A percentile compares a stretch with the other conserved stretches of the same genome.
These are phyloP conservation scores for Crithidia expoeki DNA, from an alignment of 208 protist genomes.

Conservation along the genomic window DNA sequence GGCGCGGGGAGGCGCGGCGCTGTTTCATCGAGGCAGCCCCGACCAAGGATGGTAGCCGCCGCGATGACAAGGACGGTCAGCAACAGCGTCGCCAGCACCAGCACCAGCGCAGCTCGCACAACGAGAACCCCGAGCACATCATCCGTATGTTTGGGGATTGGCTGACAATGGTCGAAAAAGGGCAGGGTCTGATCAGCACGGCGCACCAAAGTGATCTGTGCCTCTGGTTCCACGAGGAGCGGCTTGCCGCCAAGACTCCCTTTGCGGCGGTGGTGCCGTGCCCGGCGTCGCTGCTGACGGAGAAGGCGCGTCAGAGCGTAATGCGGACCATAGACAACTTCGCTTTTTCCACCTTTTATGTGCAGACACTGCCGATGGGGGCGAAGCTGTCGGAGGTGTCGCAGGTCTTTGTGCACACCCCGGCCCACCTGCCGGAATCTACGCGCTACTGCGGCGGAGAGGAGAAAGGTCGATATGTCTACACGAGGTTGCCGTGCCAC, in stretches of 20 bases:
- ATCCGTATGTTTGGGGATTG: constrained; percentile 12
- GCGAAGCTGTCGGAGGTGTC: constrained; percentile 51
- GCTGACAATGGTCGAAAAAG: constrained; percentile 9
- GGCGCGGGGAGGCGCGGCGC: constrained; percentile 12
- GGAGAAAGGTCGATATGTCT: constrained; percentile 37
- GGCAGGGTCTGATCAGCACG: constrained; percentile 5
- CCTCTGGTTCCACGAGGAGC: constrained; percentile 64
- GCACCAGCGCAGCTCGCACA: neutral
- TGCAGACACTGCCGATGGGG: constrained; percentile 63
- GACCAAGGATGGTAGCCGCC: neutral
- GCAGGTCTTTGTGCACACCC: constrained; percentile 46
- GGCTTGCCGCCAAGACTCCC: constrained; percentile 49
- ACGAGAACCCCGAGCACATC: constrained; percentile 1
- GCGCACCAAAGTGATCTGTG: constrained; percentile 15
- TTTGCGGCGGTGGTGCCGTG: constrained; percentile 71
- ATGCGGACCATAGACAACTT: constrained; percentile 51
- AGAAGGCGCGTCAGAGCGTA: constrained; percentile 31
- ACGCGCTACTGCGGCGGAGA: constrained; percentile 29
- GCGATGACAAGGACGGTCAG: too few species aligned
- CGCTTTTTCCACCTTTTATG: constrained; percentile 46
- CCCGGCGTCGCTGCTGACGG: constrained; percentile 31
- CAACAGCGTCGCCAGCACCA: too few species aligned
- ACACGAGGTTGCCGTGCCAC: constrained; percentile 45
- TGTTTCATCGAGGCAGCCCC: neutral
- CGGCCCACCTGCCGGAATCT: constrained; percentile 38